These are phyloP conservation scores for Coffea humblotiana DNA, from an alignment of 305 asterid species.

Conservation along the genomic window DNA sequence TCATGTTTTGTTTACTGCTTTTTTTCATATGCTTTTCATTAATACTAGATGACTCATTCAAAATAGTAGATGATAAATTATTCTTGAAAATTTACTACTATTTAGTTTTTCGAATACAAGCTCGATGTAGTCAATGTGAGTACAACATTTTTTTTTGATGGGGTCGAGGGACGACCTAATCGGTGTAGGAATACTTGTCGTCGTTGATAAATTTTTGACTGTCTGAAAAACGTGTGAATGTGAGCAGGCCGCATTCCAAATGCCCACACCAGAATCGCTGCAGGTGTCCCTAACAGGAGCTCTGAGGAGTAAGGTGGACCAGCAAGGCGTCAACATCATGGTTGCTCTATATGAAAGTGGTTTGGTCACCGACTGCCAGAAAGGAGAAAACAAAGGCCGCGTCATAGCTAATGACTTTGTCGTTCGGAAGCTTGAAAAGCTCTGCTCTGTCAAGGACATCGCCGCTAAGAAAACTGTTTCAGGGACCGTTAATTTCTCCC, in stretches of 20 bases:
- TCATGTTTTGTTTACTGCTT: too few species aligned
- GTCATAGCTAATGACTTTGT: slow-evolving; percentile 75
- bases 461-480: slow-evolving; percentile 54
- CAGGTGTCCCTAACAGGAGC: slow-evolving; percentile 64
- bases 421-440: slow-evolving; percentile 70
- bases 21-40: too few species aligned
- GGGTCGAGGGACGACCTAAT: too few species aligned
- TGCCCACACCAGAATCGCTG: slow-evolving; percentile 50
- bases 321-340: slow-evolving; percentile 51
- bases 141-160: too few species aligned
- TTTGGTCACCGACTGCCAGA: slow-evolving; percentile 51
- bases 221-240: neutral
- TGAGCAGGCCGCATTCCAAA: slow-evolving; percentile 62
- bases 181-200: too few species aligned
- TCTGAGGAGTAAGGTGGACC: slow-evolving; percentile 54
- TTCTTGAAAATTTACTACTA: too few species aligned
- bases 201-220: neutral
- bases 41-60: too few species aligned
- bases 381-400: slow-evolving; percentile 67
- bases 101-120: too few species aligned
- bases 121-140: too few species aligned
- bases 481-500: slow-evolving; percentile 48
- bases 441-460: slow-evolving; percentile 57
- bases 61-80: too few species aligned
- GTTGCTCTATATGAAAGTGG: slow-evolving; percentile 76